A percentile compares a stretch with the other conserved stretches of the same genome.
Conservation (phyloP, 2,329 filamentous ascomycete genomes). For the Zymoseptoria passerinii region DNA sequence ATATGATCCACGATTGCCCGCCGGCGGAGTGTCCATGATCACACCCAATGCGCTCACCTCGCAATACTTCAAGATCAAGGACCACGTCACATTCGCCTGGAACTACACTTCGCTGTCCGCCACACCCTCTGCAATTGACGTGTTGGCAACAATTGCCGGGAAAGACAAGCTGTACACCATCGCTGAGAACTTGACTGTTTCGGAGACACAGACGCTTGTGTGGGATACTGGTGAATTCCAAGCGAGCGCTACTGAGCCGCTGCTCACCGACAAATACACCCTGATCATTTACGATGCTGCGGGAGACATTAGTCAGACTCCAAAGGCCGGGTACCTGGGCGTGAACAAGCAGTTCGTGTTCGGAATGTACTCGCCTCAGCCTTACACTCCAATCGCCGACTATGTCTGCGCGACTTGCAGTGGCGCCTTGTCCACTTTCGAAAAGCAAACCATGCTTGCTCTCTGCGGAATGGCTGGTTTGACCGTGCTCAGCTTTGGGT, state of each 20-base stretch:
- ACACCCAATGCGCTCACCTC: conserved; percentile 45
- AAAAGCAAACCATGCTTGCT: conserved; percentile 49
- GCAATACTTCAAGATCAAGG: conserved; percentile 57
- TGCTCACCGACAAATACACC: conserved; percentile 54
- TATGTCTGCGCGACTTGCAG: conserved; percentile 49
- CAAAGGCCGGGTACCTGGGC: conserved; percentile 48
- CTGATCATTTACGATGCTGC: conserved; percentile 54
- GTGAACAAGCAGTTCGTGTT: conserved; percentile 47
- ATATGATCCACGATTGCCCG: conserved; percentile 46
- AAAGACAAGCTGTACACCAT: conserved; percentile 56
- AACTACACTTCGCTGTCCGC: conserved; percentile 58
- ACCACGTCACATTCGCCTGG: conserved; percentile 57
- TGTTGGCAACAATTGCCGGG: conserved; percentile 52
- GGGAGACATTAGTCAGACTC: conserved; percentile 43
- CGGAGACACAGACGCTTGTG: conserved; percentile 37
- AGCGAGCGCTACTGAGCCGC: conserved; percentile 40
- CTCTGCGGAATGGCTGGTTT: conserved; percentile 48
- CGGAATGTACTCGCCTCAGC: conserved; percentile 53
- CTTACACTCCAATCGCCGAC: conserved; percentile 41
- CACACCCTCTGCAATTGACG: conserved; percentile 51
- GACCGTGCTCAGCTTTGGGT: conserved; percentile 51
- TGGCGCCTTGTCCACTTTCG: conserved; percentile 43
- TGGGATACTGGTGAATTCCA: conserved; percentile 55
- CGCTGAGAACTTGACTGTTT: conserved; percentile 48
- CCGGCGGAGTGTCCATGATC: conserved; percentile 55